Evolutionary conservation across 106 monocot genomes (phyloP).

Genomic region (Gastrodia elata): DNA sequence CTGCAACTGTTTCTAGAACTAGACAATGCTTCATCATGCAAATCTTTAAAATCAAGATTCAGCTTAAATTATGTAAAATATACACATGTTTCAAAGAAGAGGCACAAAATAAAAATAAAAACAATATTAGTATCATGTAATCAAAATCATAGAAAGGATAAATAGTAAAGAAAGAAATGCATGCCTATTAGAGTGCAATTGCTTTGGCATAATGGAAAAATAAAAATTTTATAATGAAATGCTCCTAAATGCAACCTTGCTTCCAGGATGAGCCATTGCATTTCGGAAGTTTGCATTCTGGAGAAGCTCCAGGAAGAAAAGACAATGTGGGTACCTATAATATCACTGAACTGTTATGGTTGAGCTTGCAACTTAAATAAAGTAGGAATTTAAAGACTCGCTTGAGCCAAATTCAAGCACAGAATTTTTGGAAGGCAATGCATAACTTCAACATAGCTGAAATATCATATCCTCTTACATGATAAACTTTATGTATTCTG

Average conservation of each 20-base stretch:
- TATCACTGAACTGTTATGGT: not conserved
- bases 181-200: not conserved
- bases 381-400: not conserved
- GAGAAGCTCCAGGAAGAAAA: slow-evolving; percentile 97
- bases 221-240: not conserved
- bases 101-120: not conserved
- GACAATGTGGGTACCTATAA: slow-evolving; percentile 93
- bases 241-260: slow-evolving; percentile 46
- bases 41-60: not conserved
- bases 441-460: not conserved
- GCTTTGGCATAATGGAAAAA: not conserved
- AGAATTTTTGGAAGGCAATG: not conserved
- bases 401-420: not conserved
- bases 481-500: slow-evolving; percentile 88
- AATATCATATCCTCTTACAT: slow-evolving; percentile 39
- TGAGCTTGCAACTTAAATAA: not conserved
- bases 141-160: not conserved
- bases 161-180: not conserved
- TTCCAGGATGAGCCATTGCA: slow-evolving; percentile 98
- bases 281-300: slow-evolving; percentile 91
- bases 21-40: not conserved
- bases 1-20: too few species aligned
- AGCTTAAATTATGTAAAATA: not conserved
- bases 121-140: not conserved
- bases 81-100: not conserved